Base-by-base conservation (phyloP, 805 yeast genomes). In the Kodamaea fukazawae region DNA sequence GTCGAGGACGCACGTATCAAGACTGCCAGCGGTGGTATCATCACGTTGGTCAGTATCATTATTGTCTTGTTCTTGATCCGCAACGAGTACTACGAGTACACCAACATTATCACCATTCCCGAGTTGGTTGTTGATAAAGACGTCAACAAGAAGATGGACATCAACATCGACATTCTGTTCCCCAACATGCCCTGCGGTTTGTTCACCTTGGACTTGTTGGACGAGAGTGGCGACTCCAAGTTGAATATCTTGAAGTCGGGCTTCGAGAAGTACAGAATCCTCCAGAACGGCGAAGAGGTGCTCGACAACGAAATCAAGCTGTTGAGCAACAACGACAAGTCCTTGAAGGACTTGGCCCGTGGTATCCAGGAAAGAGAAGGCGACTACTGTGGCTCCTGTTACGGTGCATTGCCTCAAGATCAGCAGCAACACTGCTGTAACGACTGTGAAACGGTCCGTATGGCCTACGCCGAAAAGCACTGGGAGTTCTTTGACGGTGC, bases 401-500 rank as follows among this genome's bases (percentile, higher is more conserved):
- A 87, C 58, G 96, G 96, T 1, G 83, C 96, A 2, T 59, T 70
- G 35, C 78, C 81, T 47, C 91, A 84, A 59, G 70, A 61, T 32
- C 59, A 67, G 13, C 71, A 77, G 45, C 65, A 68, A 44, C 61
- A 72, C 18, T 88, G 96, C 64, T 91, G 99, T 65, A 84, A 88
- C 58, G 76, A 84, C 18, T 91, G 99, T 70, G 84, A 76, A 31
- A 78, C 86, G 31, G 95, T 91, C 18, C 79, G 78, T 47, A 61
- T 70, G 47, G 96, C 96, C 0, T 93, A 91, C 58, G 82, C 85
- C 14, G 73, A 71, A 11, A 73, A 67, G 12, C 81, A 78, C 26
- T 93, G 98, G 98, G 90, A 84, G 2, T 91, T 93, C 62, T 84
- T 68, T 52, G 98, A 91, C 59, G 98, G 98, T 43, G 69, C 75